A percentile compares a stretch with the other conserved stretches of the same genome.
These are phyloP conservation scores for Kodamaea nitidulidarum DNA, from an alignment of 805 yeast genomes.

Conservation along the genomic window DNA sequence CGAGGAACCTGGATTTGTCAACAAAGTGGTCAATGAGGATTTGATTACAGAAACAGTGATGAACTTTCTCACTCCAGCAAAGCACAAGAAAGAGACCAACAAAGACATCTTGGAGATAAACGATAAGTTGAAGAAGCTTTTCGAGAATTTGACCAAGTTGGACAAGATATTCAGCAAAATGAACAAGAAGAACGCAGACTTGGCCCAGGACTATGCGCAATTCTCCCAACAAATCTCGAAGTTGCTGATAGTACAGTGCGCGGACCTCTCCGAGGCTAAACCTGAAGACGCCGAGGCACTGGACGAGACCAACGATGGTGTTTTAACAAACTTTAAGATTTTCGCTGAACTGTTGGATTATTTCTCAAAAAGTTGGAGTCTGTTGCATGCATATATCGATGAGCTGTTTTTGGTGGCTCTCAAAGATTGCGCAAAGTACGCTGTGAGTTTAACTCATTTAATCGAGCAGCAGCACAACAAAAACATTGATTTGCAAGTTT, in stretches of 20 bases:
- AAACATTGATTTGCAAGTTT: conserved; percentile 84
- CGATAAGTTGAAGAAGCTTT: conserved; percentile 77
- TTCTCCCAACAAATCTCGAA: conserved; percentile 68
- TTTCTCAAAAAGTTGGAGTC: conserved; percentile 39
- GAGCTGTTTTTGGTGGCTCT: conserved; percentile 77
- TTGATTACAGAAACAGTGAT: conserved; percentile 85
- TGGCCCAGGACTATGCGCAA: conserved; percentile 68
- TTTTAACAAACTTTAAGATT: conserved; percentile 30
- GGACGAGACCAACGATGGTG: conserved; percentile 10
- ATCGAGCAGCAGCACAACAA: conserved; percentile 86
- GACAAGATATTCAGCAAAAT: conserved; percentile 76
- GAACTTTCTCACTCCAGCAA: conserved; percentile 81
- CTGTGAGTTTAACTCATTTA: conserved; percentile 45
- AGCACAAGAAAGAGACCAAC: conserved; percentile 67
- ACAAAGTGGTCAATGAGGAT: conserved; percentile 55
- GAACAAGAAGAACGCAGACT: conserved; percentile 65
- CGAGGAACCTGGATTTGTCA: conserved; percentile 24
- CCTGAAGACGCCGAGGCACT: conserved; percentile 9
- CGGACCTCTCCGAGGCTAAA: conserved; percentile 22
- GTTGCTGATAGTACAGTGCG: conserved; percentile 53
- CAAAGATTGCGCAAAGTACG: conserved; percentile 80
- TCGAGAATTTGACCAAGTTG: conserved; percentile 73
- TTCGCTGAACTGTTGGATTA: conserved; percentile 36
- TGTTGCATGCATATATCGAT: conserved; percentile 52
- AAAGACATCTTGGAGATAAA: conserved; percentile 60